Percentiles rank a stretch among this genome's conserved stretches.
These are phyloP conservation scores for Przewalskia tangutica DNA, from an alignment of 257 asterid species.

Conservation along the genomic window DNA sequence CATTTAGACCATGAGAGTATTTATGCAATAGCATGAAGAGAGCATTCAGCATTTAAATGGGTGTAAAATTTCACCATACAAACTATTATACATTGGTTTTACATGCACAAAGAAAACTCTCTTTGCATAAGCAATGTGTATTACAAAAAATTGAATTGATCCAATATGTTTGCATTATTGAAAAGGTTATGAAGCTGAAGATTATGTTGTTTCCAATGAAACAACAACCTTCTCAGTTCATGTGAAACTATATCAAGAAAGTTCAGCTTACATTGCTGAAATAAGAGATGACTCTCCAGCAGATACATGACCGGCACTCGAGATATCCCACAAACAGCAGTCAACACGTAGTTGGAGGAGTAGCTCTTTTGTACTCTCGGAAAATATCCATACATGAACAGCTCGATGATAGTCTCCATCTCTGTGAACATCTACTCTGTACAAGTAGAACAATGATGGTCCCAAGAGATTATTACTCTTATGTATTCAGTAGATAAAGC, in stretches of 20 bases:
- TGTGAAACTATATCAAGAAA: neutral
- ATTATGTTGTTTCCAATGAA: too few relatives aligned
- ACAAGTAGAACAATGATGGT: neutral
- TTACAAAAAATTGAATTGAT: too few relatives aligned
- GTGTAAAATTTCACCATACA: too few relatives aligned
- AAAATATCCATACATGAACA: slow-evolving; percentile 84
- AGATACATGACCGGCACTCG: slow-evolving; percentile 97
- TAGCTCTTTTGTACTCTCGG: slow-evolving; percentile 72
- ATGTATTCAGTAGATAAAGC: neutral
- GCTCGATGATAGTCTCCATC: slow-evolving; percentile 90
- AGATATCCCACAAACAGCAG: slow-evolving; percentile 76
- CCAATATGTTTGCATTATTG: too few relatives aligned
- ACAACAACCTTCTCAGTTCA: neutral
- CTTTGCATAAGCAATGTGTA: too few relatives aligned
- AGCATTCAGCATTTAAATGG: too few relatives aligned
- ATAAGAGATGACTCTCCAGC: slow-evolving; percentile 89
- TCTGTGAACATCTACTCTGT: slow-evolving; percentile 62
- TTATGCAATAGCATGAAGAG: too few relatives aligned
- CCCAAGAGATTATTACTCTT: too few relatives aligned
- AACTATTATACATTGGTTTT: too few relatives aligned
- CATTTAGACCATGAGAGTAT: too few relatives aligned
- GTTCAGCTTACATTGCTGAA: slow-evolving; percentile 50
- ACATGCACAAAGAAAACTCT: too few relatives aligned
- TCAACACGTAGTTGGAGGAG: slow-evolving; percentile 69
- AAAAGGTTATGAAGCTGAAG: neutral